Percentiles rank a stretch among this genome's conserved stretches.
phyloP scores from a whole-genome alignment of 768 basidiomycete genomes.

The Gloeophyllum trabeum region DNA sequence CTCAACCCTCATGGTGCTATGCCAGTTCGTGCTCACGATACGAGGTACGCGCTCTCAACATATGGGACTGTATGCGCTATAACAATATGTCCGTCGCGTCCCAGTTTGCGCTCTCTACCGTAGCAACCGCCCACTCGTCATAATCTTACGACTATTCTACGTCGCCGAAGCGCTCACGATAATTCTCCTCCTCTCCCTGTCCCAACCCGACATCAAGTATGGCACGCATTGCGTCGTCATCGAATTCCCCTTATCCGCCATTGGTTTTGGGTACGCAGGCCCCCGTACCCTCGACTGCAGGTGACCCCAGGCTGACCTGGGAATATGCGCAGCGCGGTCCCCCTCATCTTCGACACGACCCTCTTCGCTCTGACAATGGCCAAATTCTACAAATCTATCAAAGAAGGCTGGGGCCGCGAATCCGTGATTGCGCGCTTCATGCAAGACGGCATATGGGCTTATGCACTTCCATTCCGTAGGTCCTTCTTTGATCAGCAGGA shows the following conservation, averaged over 20 bases:
- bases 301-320: too few relatives aligned
- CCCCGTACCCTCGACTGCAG: too few relatives aligned
- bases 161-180: neutral
- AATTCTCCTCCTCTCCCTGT: neutral
- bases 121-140: neutral
- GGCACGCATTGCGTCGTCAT: neutral
- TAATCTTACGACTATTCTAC: neutral
- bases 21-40: neutral
- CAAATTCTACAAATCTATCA: conserved; percentile 13
- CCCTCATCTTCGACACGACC: conserved; percentile 12
- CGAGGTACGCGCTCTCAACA: neutral
- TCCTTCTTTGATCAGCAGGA: too few relatives aligned
- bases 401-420: conserved; percentile 15
- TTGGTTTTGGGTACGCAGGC: neutral
- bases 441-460: neutral
- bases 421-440: conserved; percentile 11
- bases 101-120: neutral
- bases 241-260: neutral
- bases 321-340: neutral
- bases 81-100: too few relatives aligned
- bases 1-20: neutral
- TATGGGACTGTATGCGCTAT: too few relatives aligned
- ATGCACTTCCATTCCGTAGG: neutral
- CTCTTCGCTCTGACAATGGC: conserved; percentile 16
- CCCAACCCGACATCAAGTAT: neutral